Percentiles rank a stretch among this genome's conserved stretches.
These are phyloP conservation scores for Mrakia frigida DNA, from an alignment of 768 basidiomycete genomes.

Conservation along the genomic window DNA sequence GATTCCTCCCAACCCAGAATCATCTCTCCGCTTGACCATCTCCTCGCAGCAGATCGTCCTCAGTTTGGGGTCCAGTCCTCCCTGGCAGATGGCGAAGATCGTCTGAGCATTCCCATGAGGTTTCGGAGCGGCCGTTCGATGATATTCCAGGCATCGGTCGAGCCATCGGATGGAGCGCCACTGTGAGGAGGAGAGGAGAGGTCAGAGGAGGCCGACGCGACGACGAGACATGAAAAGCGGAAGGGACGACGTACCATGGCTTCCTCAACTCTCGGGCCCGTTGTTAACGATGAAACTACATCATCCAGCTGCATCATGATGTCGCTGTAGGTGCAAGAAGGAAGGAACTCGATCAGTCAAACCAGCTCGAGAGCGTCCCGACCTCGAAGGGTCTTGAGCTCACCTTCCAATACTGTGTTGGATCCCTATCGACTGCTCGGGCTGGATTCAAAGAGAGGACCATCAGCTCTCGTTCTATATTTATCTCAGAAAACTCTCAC, in stretches of 20 bases:
- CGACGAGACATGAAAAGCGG: not conserved
- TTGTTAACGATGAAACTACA: slow-evolving; percentile 76
- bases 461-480: not conserved
- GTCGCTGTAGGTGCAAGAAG: slow-evolving; percentile 48
- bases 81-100: slow-evolving; percentile 87
- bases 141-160: slow-evolving; percentile 75
- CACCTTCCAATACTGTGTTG: slow-evolving; percentile 75
- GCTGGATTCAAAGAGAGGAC: slow-evolving; percentile 48
- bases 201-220: too few species aligned
- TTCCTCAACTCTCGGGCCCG: slow-evolving; percentile 74
- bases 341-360: not conserved
- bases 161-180: slow-evolving; percentile 51
- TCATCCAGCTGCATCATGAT: slow-evolving; percentile 95
- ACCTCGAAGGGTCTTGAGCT: not conserved
- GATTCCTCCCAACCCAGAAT: slow-evolving; percentile 59
- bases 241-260: slow-evolving; percentile 54
- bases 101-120: slow-evolving; percentile 69
- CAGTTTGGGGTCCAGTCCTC: slow-evolving; percentile 66
- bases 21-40: slow-evolving; percentile 69
- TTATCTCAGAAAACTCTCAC: slow-evolving; percentile 47
- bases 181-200: not conserved
- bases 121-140: slow-evolving; percentile 46
- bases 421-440: slow-evolving; percentile 84
- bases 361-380: not conserved
- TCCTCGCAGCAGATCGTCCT: slow-evolving; percentile 71